phyloP scores from a whole-genome alignment of 163 green algal genomes.

The Smithsoniella earleae region DNA sequence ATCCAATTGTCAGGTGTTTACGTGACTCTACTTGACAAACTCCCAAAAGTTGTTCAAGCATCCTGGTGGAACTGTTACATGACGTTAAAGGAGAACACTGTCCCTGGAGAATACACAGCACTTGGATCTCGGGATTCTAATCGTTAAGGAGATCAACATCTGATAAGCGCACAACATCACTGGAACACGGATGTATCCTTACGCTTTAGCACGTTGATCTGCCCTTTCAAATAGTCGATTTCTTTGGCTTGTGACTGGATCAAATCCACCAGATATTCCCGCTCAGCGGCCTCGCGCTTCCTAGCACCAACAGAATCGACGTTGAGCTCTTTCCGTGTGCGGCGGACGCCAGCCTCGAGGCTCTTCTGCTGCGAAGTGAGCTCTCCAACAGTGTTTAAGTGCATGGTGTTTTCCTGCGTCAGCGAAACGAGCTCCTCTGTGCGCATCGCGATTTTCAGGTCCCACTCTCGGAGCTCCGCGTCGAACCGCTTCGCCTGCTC shows the following conservation, averaged over 20 bases:
- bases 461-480: conserved; percentile 52
- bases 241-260: conserved; percentile 56
- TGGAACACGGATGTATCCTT: conserved; percentile 51
- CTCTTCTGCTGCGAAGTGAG: conserved; percentile 44
- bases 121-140: too few relatives aligned
- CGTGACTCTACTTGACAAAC: too few relatives aligned
- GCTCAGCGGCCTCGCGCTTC: conserved; percentile 51
- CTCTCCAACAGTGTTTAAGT: conserved; percentile 51
- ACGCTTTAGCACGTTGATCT: conserved; percentile 49
- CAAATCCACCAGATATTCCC: conserved; percentile 55
- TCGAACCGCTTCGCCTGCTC: conserved; percentile 41
- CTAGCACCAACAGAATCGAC: conserved; percentile 38
- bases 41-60: too few relatives aligned
- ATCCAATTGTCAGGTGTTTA: too few relatives aligned
- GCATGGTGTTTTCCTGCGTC: conserved; percentile 59
- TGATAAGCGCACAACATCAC: too few relatives aligned
- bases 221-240: conserved; percentile 53
- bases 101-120: too few relatives aligned
- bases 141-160: too few relatives aligned
- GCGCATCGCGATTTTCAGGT: conserved; percentile 43
- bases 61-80: too few relatives aligned
- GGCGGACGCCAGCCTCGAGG: conserved; percentile 45
- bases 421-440: conserved; percentile 50
- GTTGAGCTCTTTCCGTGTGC: conserved; percentile 38
- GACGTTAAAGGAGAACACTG: too few relatives aligned